Conservation (phyloP, 345 rosid genomes). For the Rhizophora apiculata region DNA sequence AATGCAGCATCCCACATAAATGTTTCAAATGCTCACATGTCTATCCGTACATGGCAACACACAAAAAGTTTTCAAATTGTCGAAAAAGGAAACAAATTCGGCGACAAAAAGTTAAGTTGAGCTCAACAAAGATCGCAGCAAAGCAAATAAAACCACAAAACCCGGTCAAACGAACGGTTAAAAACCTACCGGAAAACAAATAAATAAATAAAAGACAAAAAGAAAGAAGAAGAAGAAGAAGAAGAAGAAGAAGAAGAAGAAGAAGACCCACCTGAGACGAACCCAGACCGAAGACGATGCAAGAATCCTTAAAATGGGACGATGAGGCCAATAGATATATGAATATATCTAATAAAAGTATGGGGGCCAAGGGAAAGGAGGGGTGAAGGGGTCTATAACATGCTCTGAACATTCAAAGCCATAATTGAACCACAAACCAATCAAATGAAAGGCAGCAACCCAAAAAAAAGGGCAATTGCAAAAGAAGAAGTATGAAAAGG, state of each 20-base stretch:
- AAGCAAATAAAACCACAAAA: background rate
- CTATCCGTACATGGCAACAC: background rate
- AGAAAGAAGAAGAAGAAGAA: no score
- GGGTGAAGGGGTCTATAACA: background rate
- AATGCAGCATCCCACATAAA: background rate
- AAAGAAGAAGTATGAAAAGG: background rate
- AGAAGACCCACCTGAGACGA: background rate
- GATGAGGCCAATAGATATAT: background rate
- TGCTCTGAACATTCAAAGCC: background rate
- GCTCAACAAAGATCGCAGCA: background rate
- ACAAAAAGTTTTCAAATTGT: background rate
- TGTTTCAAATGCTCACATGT: background rate
- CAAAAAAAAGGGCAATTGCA: no score
- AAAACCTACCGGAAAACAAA: no score
- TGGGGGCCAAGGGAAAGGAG: background rate
- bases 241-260: background rate
- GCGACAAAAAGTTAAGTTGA: background rate
- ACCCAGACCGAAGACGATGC: background rate
- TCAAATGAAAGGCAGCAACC: background rate
- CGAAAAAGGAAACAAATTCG: background rate
- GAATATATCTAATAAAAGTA: background rate
- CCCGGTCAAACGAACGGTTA: no score
- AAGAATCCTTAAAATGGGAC: background rate
- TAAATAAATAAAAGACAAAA: no score
- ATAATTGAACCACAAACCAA: background rate